Evolutionary conservation across 208 protist species (phyloP), one percentile per base, ranked within the genome.

Genomic region (Porcisia hertigi): DNA sequence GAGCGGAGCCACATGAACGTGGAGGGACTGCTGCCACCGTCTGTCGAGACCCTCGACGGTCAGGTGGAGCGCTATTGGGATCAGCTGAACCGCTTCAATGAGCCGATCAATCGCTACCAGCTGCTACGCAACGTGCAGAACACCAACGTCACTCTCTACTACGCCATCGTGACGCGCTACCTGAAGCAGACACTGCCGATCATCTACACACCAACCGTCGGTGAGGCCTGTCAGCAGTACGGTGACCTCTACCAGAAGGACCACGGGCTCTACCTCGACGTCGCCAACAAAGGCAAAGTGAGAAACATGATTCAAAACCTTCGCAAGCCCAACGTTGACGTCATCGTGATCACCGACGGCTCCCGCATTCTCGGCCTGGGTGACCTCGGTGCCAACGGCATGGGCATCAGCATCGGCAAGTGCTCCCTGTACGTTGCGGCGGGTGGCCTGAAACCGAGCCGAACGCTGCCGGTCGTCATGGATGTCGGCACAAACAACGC

Each of bases 341-440:
- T 99, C 70, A 96, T 99, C 71, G 98, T 99, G 76, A 97, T 99
- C 41, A 98, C 96, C 25, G 98, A 99, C 79, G 98, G 98, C 78
- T 92, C 88, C 25, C 91, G 98, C 76, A 99, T 99, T 92, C 84
- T 99, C 18, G 97, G 98, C 59, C 84, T 99, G 25, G 97, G 96
- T 72, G 94, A 97, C 71, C 90, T 98, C 53, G 98, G 98, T 57
- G 82, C 88, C 20, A 98, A 99, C 84, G 98, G 98, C 55, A 96
- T 99, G 76, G 97, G 96, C 75, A 98, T 98, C 87, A 92, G 90
- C 76, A 94, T 99, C 80, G 98, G 98, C 49, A 98, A 98, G 85
- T 91, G 92, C 72, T 92, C 88, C 45, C 86, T 98, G 41, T 99
- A 98, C 84, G 89, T 98, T 57, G 96, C 96, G 47, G 96, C 77